Base-by-base conservation (phyloP, 176 grass and related monocot species). In the Echinochloa phyllopogon region DNA sequence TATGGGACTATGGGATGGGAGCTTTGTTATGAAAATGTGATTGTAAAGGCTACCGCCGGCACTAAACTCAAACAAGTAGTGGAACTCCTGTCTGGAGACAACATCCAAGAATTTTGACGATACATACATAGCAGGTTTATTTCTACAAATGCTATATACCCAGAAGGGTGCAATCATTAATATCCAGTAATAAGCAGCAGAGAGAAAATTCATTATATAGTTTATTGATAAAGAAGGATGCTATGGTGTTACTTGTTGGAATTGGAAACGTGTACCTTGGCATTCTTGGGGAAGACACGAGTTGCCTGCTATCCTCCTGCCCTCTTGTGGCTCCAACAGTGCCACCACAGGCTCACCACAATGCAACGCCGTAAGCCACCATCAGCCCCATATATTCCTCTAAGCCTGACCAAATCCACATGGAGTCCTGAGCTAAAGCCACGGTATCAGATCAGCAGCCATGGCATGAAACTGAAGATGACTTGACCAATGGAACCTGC, bases 21-120 rank as follows among this genome's bases (percentile, higher is more conserved):
- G 16, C 63, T 5, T 80, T 14, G 15, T 5, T 4, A 40, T 84
- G 65, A 15, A 89, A 65, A 61, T 66, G 74, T 66, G 65, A 15
- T 67, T 44, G 5, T 74, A 84, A 69, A 84, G 87, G 47, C 55
- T 63, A 64, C 87, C 81, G 59, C 80, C 84, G 23, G 81, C 65
- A 42, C 1, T 79, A 20, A 53, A 53, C 5, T 18, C 16, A 53
- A 53, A 53, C 16, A 53, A 53, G 51, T 53, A 53, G 16, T 53
- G 4, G 51, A 53, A 20, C 51, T 53, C 15, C 49, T 51, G 49
- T 16, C 12, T 51, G 14, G 5, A 53, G 16, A 17, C 4, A 53
- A 53, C 17, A 53, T 53, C 17, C 51, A 53, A 53, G 51, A 53
- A 53, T 20, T 53, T 20, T 53, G 4, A 53, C 0, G 3, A 18